phyloP scores from a whole-genome alignment of 345 rosid species.

The Camelina laxa region DNA sequence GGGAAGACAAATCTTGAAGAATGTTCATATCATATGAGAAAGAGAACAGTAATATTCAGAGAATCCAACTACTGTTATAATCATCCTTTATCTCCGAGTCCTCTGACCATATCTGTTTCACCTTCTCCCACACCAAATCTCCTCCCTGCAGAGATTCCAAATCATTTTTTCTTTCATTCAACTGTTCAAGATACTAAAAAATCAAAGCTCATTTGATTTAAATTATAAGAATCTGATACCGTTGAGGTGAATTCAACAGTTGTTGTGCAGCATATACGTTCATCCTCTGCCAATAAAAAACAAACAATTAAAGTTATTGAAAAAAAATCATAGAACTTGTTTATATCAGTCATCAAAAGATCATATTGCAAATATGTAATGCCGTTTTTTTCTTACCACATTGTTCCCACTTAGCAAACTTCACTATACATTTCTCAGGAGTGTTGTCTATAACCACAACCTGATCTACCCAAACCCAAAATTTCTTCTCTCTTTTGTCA shows the following conservation, averaged over 20 bases:
- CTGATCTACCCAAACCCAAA: constrained; percentile 84
- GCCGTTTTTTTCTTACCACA: constrained; percentile 52
- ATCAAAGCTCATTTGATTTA: background rate
- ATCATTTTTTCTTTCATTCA: background rate
- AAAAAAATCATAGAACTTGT: background rate
- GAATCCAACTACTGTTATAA: constrained; percentile 38
- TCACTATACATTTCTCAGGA: constrained; percentile 63
- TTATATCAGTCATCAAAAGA: background rate
- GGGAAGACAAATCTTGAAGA: background rate
- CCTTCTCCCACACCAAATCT: constrained; percentile 50
- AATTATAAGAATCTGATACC: constrained; percentile 45
- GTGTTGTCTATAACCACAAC: constrained; percentile 56
- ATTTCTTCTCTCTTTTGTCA: constrained; percentile 68
- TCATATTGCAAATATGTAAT: background rate
- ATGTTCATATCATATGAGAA: constrained; percentile 9
- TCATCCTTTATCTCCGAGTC: constrained; percentile 54
- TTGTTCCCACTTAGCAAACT: constrained; percentile 79
- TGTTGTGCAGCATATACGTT: constrained; percentile 60
- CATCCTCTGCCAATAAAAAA: constrained; percentile 57
- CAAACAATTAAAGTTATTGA: background rate
- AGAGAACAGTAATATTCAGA: constrained; percentile 21
- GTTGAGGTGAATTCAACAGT: constrained; percentile 54
- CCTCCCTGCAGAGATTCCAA: constrained; percentile 46
- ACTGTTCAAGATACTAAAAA: background rate
- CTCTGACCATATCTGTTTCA: constrained; percentile 75